Evolutionary conservation across 306 rosid genomes (phyloP), one percentile per base, ranked within the genome.

Genomic region (Vigna angularis): DNA sequence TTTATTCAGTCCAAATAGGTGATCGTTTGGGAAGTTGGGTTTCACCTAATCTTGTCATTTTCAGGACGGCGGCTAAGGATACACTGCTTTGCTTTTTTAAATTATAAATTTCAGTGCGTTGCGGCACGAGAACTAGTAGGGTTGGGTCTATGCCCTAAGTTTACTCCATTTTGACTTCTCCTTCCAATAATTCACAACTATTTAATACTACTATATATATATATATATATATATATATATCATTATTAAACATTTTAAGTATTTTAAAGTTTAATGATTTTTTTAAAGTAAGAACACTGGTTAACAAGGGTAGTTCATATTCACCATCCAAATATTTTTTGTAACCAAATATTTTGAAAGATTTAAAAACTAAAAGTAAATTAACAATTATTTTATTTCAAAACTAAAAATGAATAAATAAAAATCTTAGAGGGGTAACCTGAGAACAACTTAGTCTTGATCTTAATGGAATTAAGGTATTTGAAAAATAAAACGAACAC

Each of bases 91-190:
- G 49, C 49, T 9, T 42, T 40, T 44, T 14, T 0, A 58, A 9
- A 26, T 20, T 17, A 53, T 8, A 10, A 15, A 58, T 58, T 58
- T 26, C 66, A 12, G 66, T 13, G 66, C 42, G 18, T 59, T 12
- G 47, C 24, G 17, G 42, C 66, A 59, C 66, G 67, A 34, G 68
- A 40, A 65, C 50, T 3, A 38, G 51, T 38, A 38, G 24, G 71
- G 69, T 36, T 9, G 51, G 14, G n/a, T 45, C 16, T 45, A 45
- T 12, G 50, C 50, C 15, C 50, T 45, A 11, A 4, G 50, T 45
- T 65, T 3, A 65, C 51, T 65, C 32, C 9, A 4, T 17, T 36
- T 64, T 64, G 16, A 64, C 28, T 64, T 64, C 9, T 16, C 15
- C n/a, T 11, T 57, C 14, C 7, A 3, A 20, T 55, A 55, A 18